Evolutionary conservation across 192 early-diverging fungal species (phyloP), one percentile per base, ranked within the genome.

Genomic region (Jimgerdemannia flammicorona): DNA sequence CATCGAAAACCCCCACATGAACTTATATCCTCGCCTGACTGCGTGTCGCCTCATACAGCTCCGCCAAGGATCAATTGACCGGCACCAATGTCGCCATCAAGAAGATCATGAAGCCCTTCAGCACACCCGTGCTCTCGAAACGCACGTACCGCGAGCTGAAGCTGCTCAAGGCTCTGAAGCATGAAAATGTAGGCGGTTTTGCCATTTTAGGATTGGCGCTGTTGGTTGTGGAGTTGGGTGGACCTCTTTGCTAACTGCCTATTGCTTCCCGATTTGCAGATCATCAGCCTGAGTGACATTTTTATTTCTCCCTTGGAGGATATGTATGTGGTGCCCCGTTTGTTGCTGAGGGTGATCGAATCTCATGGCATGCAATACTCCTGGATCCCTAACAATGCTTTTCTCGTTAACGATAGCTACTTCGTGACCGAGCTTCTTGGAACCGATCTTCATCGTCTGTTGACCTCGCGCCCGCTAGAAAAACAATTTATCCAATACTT

Each of bases 401-500:
- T 17, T 40, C 39, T 17, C 63, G 66, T 40, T 59, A 18, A 43
- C 29, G n/a, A 64, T 76, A 91, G 87, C 54, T 99, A 99, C 83
- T 97, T 99, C 85, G 96, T 99, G 40, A 98, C 96, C 6, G 97
- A 99, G 77, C 84, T 97, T 59, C 82, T 99, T 20, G 97, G 95
- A 74, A 97, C 97, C 2, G 97, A 99, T 83, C 87, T 99, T 67
- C 95, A 97, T 81, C 92, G 96, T 66, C 88, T 99, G 66, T 85
- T 97, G 65, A 92, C 93, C 67, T 93, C 94, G 49, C 87, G 95
- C 75, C 95, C 95, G 39, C 84, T 99, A 71, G 96, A 97, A 73
- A 95, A 94, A 80, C 95, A 96, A 80, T 97, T 96, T 73, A 93
- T 97, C 75, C 95, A 99, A 83, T 99, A 96, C 90, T 99, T 99